Conservation (phyloP, 441 rosid genomes). For the Pelargonium citronellum region DNA sequence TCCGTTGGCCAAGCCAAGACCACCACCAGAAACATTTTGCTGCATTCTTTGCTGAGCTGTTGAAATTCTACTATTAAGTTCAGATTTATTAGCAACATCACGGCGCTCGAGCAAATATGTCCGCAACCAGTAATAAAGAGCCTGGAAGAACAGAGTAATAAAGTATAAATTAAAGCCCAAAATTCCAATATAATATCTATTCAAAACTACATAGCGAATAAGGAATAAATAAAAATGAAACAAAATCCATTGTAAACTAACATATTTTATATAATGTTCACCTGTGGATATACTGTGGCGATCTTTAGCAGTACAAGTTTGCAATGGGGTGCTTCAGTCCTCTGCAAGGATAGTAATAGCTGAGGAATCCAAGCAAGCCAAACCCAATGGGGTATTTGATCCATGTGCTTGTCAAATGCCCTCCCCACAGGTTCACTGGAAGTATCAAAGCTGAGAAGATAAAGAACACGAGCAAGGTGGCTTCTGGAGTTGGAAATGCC, state of each 20-base stretch:
- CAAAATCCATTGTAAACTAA: neutral
- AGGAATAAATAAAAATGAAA: no score
- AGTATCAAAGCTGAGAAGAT: constrained; percentile 95
- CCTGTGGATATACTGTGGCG: constrained; percentile 93
- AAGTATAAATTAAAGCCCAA: constrained; percentile 3
- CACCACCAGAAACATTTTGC: constrained; percentile 53
- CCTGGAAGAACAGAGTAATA: constrained; percentile 41
- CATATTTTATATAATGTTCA: constrained; percentile 4
- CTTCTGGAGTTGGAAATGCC: constrained; percentile 95
- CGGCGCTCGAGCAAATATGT: constrained; percentile 97
- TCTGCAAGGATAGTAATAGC: constrained; percentile 90
- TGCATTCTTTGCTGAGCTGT: constrained; percentile 90
- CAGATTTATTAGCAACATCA: constrained; percentile 89
- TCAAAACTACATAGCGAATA: neutral
- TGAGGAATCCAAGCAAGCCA: constrained; percentile 99
- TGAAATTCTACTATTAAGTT: constrained; percentile 56
- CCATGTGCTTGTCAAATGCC: constrained; percentile 88
- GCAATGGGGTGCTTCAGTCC: constrained; percentile 96
- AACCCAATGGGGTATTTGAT: constrained; percentile 97
- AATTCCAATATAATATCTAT: neutral
- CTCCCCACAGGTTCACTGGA: constrained; percentile 89
- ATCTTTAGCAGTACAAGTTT: constrained; percentile 87
- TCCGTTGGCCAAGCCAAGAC: constrained; percentile 52
- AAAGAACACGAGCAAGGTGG: constrained; percentile 92
- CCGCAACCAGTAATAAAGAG: constrained; percentile 95